Base-by-base conservation (phyloP, 805 yeast genomes). In the Jamesozyma piceae region DNA sequence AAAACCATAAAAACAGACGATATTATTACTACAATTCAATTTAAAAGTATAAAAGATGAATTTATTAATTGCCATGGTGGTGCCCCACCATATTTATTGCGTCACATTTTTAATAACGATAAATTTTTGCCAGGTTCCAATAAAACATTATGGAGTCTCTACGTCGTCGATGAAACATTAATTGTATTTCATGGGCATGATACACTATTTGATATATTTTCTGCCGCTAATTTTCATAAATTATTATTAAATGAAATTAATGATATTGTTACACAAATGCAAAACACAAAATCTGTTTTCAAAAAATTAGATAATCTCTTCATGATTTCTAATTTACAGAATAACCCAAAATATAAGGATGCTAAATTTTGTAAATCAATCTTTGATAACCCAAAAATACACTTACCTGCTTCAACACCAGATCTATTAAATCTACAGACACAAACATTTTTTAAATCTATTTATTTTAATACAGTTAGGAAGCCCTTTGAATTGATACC, bases 171-270 rank as follows among this genome's bases (percentile, higher is more conserved):
- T 43, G 59, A 55, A 32, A 45, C 54, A 3, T 37, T 54, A 39
- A 38, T 58, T 3, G 44, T 57, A 4, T 58, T 60, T 30, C 62
- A 60, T 48, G 63, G 63, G 3, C 58, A 56, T 37, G 63, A 58
- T 37, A 48, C 48, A 3, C 42, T 60, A 26, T 60, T 60, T 49
- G 64, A 60, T 42, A 45, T 50, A 2, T 60, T 56, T 43, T 53
- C 63, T 2, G 59, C 58, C 15, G 60, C 61, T 18, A 52, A 51
- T 37, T 52, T 60, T 26, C 62, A 56, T 35, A 54, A 52, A 29
- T 39, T 50, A 27, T 47, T 60, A 35, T 37, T 51, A 13, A 22
- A 43, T 14, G 52, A 54, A 32, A 37, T 58, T 10, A 51, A 51
- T 38, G 39, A 36, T 8, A 13, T 38, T 14, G 28, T 38, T 3